A percentile compares a stretch with the other conserved stretches of the same genome.
These are phyloP conservation scores for Mallotus japonicus DNA, from an alignment of 441 rosid species.

Conservation along the genomic window DNA sequence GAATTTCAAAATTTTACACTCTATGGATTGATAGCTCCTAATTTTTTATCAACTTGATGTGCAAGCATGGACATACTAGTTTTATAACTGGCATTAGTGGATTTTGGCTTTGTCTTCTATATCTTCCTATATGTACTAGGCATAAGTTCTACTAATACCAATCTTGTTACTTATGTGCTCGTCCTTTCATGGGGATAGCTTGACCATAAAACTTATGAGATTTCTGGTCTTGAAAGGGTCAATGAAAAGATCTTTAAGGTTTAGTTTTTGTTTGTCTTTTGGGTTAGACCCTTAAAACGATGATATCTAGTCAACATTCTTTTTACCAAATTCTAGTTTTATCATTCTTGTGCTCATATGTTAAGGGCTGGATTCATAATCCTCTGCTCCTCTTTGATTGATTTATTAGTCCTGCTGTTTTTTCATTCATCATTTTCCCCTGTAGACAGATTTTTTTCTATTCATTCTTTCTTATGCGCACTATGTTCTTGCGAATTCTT, in stretches of 20 bases:
- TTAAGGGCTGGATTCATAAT: constrained; percentile 1
- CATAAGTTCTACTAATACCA: neutral
- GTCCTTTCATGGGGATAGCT: neutral
- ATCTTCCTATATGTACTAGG: neutral
- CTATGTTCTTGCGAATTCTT: neutral
- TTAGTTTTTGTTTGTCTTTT: neutral
- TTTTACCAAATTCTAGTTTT: constrained; percentile 3
- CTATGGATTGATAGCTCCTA: too few relatives aligned
- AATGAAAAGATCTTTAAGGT: neutral
- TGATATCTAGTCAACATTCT: neutral
- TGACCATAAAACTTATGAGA: neutral
- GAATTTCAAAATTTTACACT: too few relatives aligned
- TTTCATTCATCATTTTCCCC: neutral
- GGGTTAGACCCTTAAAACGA: neutral
- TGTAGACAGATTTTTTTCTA: neutral
- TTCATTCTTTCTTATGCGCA: neutral
- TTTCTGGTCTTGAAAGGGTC: neutral
- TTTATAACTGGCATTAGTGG: neutral
- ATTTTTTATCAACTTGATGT: neutral
- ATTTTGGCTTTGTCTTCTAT: neutral
- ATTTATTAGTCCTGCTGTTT: constrained; percentile 1
- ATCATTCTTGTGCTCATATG: neutral
- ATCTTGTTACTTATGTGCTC: neutral
- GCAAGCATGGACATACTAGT: neutral
- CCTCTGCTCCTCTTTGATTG: neutral